Evolutionary conservation across 106 monocot species (phyloP).

Genomic region (Hemerocallis citrina): DNA sequence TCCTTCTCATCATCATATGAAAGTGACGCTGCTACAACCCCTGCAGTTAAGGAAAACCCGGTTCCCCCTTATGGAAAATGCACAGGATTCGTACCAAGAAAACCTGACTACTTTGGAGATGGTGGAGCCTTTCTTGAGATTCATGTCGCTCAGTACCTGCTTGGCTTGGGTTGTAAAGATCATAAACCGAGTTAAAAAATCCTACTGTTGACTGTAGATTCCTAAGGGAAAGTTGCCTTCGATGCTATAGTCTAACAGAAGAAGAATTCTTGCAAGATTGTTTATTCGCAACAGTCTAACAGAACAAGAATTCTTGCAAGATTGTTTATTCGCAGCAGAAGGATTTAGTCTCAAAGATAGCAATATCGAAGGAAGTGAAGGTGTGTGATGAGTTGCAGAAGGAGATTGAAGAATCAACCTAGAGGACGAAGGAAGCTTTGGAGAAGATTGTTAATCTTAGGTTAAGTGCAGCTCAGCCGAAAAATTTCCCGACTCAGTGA

Average conservation of each 20-base stretch:
- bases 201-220: constrained; percentile 82
- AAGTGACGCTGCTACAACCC: not conserved
- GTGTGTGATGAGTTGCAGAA: constrained; percentile 42
- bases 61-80: constrained; percentile 87
- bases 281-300: no score
- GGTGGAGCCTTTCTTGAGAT: constrained; percentile 98
- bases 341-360: constrained; percentile 78
- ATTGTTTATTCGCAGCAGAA: constrained; percentile 93
- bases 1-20: constrained; percentile 26
- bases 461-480: constrained; percentile 90
- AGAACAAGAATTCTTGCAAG: no score
- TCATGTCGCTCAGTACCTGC: constrained; percentile 88
- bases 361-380: constrained; percentile 20
- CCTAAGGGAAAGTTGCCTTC: constrained; percentile 81
- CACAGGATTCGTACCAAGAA: constrained; percentile 74
- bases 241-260: constrained; percentile 83
- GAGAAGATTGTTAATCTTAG: constrained; percentile 92
- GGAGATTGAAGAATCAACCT: constrained; percentile 81
- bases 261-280: constrained; percentile 76
- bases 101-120: constrained; percentile 89
- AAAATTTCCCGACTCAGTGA: constrained; percentile 79
- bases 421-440: constrained; percentile 69
- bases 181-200: constrained; percentile 81
- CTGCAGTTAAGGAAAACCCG: constrained; percentile 15
- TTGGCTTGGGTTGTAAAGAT: constrained; percentile 83